A percentile compares a stretch with the other conserved stretches of the same genome.
Evolutionary conservation across 495 filamentous ascomycete genomes (phyloP).

Genomic region (Arthonia radiata): DNA sequence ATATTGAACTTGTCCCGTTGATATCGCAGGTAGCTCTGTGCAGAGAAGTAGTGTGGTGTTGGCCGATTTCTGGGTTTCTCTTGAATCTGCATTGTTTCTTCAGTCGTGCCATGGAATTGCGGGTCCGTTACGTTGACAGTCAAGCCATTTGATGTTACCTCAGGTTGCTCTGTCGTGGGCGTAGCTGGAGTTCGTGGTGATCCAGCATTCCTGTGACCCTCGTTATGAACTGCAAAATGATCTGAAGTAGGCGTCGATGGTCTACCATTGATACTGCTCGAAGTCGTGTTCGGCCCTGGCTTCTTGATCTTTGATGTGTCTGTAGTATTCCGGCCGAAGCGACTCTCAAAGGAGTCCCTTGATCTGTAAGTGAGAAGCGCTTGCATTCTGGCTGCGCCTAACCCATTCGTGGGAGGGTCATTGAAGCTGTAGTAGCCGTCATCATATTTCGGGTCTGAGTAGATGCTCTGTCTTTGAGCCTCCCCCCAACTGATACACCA

Average conservation of each 20-base stretch:
- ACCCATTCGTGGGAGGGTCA: constrained; percentile 60
- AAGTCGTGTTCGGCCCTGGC: no score
- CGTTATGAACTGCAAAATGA: constrained; percentile 88
- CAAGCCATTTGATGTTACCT: constrained; percentile 7
- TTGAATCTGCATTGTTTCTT: constrained; percentile 1
- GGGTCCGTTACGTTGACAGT: constrained; percentile 33
- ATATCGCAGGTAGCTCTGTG: constrained; percentile 94
- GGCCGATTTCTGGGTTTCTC: constrained; percentile 13
- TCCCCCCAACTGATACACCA: constrained; percentile 99
- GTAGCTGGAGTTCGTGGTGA: constrained; percentile 10
- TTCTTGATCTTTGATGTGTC: constrained; percentile 64
- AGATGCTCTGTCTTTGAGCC: constrained; percentile 92
- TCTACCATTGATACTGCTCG: no score
- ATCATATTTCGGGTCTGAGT: constrained; percentile 92
- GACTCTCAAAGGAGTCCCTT: constrained; percentile 84
- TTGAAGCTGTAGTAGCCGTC: constrained; percentile 72
- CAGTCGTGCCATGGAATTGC: constrained; percentile 46
- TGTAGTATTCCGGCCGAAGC: constrained; percentile 81
- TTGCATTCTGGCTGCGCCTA: constrained; percentile 90
- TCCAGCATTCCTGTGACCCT: constrained; percentile 47
- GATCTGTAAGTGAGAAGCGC: constrained; percentile 87
- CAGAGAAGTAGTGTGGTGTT: constrained; percentile 77
- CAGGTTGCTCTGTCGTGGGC: constrained; percentile 1
- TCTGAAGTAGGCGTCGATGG: constrained; percentile 47
- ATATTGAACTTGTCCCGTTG: constrained; percentile 92